phyloP scores from a whole-genome alignment of 768 basidiomycete genomes.

The Gloeopeniophorella convolvens region DNA sequence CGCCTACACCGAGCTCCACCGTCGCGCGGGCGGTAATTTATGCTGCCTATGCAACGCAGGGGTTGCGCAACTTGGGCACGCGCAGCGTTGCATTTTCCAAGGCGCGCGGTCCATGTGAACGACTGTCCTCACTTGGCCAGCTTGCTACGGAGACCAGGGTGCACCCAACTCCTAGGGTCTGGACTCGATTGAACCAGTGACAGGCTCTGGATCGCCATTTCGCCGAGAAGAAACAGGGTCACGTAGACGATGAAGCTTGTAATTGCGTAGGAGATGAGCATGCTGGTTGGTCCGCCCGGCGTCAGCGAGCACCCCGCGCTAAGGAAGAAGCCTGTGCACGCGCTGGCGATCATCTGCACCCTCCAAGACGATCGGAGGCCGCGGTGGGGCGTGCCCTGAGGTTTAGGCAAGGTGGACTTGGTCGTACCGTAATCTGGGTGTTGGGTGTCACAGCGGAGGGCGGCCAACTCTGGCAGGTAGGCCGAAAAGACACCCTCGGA shows the following conservation, averaged over 20 bases:
- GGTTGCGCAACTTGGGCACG: not conserved
- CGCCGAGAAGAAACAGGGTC: constrained; percentile 72
- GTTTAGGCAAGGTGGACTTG: not conserved
- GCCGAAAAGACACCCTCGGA: too few relatives aligned
- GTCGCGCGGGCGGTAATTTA: too few relatives aligned
- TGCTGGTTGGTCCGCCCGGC: constrained; percentile 80
- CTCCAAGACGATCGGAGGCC: constrained; percentile 70
- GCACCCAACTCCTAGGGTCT: not conserved
- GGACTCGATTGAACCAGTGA: constrained; percentile 40
- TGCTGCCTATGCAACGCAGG: too few relatives aligned
- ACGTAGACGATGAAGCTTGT: constrained; percentile 74
- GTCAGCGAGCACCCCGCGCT: constrained; percentile 71
- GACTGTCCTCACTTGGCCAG: too few relatives aligned
- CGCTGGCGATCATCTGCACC: constrained; percentile 83
- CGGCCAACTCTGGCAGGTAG: too few relatives aligned
- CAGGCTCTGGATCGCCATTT: constrained; percentile 84
- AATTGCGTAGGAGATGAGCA: constrained; percentile 74
- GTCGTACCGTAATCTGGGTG: not conserved
- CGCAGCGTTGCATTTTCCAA: too few relatives aligned
- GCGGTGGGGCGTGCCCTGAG: constrained; percentile 43
- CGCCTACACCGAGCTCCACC: too few relatives aligned
- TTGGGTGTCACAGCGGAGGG: too few relatives aligned
- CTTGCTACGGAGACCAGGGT: too few relatives aligned
- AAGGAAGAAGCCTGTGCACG: constrained; percentile 50
- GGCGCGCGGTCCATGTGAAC: too few relatives aligned